phyloP scores from a whole-genome alignment of 2,329 filamentous ascomycete genomes.

The Pyrenochaeta sp. region DNA sequence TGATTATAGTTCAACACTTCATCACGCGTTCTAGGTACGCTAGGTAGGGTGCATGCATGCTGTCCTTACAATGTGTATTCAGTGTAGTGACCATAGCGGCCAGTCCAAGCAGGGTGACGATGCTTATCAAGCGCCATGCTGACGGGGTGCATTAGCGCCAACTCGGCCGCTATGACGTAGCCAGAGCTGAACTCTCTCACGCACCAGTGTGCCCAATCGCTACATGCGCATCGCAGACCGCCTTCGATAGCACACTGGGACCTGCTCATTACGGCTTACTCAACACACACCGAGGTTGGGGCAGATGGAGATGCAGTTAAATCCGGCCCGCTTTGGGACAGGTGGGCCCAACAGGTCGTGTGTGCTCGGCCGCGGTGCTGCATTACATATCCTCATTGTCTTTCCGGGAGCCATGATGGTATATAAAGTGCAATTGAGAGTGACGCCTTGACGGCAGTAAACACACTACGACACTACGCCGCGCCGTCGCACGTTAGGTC shows the following conservation, averaged over 20 bases:
- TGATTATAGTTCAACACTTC: no score
- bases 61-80: no score
- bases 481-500: conserved; percentile 9
- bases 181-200: background rate
- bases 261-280: conserved; percentile 14
- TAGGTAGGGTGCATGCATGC: no score
- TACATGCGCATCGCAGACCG: background rate
- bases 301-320: background rate
- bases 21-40: no score
- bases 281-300: background rate
- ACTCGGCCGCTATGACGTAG: background rate
- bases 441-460: background rate
- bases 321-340: background rate
- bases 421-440: background rate
- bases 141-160: conserved; percentile 1
- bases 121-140: background rate
- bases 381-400: background rate
- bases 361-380: background rate
- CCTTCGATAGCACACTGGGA: background rate
- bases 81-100: no score
- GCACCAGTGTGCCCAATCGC: conserved; percentile 3
- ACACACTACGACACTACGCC: conserved; percentile 7
- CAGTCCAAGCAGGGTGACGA: background rate
- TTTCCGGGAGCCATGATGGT: background rate
- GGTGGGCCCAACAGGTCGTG: background rate